These are phyloP conservation scores for Claviceps paspali DNA, from an alignment of 2,329 filamentous ascomycete genomes.

Conservation along the genomic window DNA sequence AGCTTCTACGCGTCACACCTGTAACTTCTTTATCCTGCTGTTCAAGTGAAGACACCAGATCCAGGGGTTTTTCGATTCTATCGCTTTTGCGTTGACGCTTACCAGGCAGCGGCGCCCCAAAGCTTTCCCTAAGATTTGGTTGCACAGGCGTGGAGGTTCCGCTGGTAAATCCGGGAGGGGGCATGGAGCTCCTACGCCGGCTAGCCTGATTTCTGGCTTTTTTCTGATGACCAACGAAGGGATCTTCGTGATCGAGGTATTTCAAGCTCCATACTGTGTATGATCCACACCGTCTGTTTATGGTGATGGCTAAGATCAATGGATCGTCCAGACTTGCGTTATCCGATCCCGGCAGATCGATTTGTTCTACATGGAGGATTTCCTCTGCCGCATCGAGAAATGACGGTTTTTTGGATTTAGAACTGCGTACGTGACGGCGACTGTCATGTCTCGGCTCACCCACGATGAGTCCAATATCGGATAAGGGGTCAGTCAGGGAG, in stretches of 20 bases:
- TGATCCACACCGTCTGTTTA: slow-evolving; percentile 59
- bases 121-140: slow-evolving; percentile 59
- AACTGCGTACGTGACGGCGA: slow-evolving; percentile 15
- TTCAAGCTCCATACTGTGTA: slow-evolving; percentile 77
- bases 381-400: slow-evolving; percentile 67
- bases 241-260: slow-evolving; percentile 56
- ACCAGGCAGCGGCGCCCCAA: slow-evolving; percentile 43
- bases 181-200: slow-evolving; percentile 47
- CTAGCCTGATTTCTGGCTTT: slow-evolving; percentile 30
- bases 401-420: slow-evolving; percentile 24
- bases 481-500: slow-evolving; percentile 69
- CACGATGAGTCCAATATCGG: slow-evolving; percentile 74
- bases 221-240: slow-evolving; percentile 31
- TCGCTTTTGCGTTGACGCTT: slow-evolving; percentile 39
- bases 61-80: slow-evolving; percentile 34
- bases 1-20: slow-evolving; percentile 42
- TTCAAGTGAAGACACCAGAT: slow-evolving; percentile 57
- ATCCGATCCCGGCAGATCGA: slow-evolving; percentile 36
- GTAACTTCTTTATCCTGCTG: slow-evolving; percentile 42
- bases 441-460: slow-evolving; percentile 32
- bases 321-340: slow-evolving; percentile 25
- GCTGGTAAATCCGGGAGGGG: slow-evolving; percentile 53
- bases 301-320: slow-evolving; percentile 63
- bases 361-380: slow-evolving; percentile 64
- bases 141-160: slow-evolving; percentile 66